These are phyloP conservation scores for Hypoxylon sp. DNA, from an alignment of 2,329 filamentous ascomycete genomes.

Conservation along the genomic window DNA sequence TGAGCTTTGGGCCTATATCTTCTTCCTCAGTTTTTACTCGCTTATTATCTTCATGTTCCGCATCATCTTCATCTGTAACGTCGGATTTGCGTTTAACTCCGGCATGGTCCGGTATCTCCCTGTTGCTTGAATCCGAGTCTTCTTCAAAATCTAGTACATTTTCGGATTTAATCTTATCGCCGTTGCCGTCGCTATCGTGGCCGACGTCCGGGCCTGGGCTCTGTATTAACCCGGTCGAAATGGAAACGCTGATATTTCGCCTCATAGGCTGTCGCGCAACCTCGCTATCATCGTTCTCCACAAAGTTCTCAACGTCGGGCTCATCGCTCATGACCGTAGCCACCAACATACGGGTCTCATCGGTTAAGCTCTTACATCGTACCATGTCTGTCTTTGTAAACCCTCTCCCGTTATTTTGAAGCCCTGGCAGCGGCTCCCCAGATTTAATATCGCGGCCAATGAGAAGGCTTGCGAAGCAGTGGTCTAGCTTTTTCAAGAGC, in stretches of 20 bases:
- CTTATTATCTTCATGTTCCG: constrained; percentile 32
- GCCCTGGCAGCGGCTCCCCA: constrained; percentile 77
- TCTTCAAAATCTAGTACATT: constrained; percentile 34
- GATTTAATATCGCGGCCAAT: constrained; percentile 77
- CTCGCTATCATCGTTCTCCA: constrained; percentile 56
- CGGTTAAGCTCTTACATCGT: constrained; percentile 84
- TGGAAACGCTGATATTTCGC: constrained; percentile 24
- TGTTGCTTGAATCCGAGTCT: constrained; percentile 33
- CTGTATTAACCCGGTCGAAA: constrained; percentile 36
- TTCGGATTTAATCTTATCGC: constrained; percentile 32
- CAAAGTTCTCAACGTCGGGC: constrained; percentile 61
- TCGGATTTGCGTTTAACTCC: constrained; percentile 47
- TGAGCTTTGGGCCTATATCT: constrained; percentile 19
- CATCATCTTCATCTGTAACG: constrained; percentile 34
- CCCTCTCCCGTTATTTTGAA: constrained; percentile 74
- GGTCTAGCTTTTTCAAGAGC: constrained; percentile 83
- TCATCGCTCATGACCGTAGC: constrained; percentile 76
- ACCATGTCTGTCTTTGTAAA: constrained; percentile 89
- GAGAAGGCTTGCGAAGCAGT: constrained; percentile 84
- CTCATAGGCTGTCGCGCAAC: constrained; percentile 7
- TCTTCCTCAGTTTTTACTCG: constrained; percentile 47
- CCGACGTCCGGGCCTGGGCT: constrained; percentile 7
- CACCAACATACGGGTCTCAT: constrained; percentile 79
- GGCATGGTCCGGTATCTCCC: constrained; percentile 6
- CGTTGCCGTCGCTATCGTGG: not conserved